Base-by-base conservation (phyloP, 2,329 filamentous ascomycete genomes). In the Tolypocladium ovalisporum region DNA sequence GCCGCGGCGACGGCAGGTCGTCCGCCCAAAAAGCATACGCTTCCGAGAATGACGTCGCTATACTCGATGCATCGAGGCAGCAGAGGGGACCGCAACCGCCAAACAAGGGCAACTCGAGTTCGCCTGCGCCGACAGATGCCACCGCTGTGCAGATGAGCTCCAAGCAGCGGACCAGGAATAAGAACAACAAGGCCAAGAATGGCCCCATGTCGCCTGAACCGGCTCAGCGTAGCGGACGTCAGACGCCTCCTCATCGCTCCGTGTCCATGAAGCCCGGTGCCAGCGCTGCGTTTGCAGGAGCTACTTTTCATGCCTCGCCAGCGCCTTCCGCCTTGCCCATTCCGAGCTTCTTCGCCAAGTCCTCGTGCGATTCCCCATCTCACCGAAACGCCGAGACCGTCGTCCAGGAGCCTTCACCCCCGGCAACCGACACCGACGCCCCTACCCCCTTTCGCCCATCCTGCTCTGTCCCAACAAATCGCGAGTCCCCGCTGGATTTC, bases 301-400 rank as follows among this genome's bases (percentile, higher is more conserved):
- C 93, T 37, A 95, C 91, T 6, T 99, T 97, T 71, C 92, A 97
- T 71, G 89, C 91, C 44, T 97, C 94, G 10, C 94, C 94, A 24
- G 93, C 92, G 1, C 88, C 94, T 0, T 95, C 91, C 10, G 86
- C 90, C 29, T 78, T 99, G 36, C 94, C 94, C 0, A 88, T 97
- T 58, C 94, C 94, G 13, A 95, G 88, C 67, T 96, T 97, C 70
- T 83, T 78, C 37, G 87, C 88, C 34, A 92, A 88, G 66, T 85
- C 89, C 0, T 79, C 89, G 15, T 85, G 86, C 4, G 86, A 88
- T 58, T 86, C 85, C 4, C 83, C 80, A 7, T 60, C 61, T 52
- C 53, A 62, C 44, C 63, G 54, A 65, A 71, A 59, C 64, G 73
- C 57, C 76, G 79, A 61, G 71, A 62, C 63, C 22, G 58, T 62